phyloP scores from a whole-genome alignment of 2,329 filamentous ascomycete species.

The Plectosphaerella plurivora region DNA sequence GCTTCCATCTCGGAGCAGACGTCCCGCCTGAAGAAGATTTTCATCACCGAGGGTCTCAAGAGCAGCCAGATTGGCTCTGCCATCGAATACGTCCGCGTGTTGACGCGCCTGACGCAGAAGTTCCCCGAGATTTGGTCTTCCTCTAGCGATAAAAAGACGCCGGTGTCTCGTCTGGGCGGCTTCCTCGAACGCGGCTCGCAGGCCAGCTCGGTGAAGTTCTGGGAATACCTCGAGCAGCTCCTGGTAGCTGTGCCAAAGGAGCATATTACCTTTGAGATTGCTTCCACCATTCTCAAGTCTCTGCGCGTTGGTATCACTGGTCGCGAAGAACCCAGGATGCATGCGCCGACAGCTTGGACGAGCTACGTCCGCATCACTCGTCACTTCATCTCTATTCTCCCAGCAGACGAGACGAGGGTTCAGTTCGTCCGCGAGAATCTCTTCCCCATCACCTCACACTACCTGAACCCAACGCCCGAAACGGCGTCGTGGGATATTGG shows the following conservation, averaged over 20 bases:
- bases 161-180: slow-evolving; percentile 54
- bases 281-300: slow-evolving; percentile 59
- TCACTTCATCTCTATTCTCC: slow-evolving; percentile 43
- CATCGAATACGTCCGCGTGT: slow-evolving; percentile 61
- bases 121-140: slow-evolving; percentile 68
- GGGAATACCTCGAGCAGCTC: slow-evolving; percentile 63
- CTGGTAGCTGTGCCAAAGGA: slow-evolving; percentile 54
- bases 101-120: slow-evolving; percentile 60
- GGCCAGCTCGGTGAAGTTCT: slow-evolving; percentile 66
- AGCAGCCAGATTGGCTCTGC: slow-evolving; percentile 71
- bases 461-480: slow-evolving; percentile 41
- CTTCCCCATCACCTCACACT: slow-evolving; percentile 51
- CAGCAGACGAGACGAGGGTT: slow-evolving; percentile 37
- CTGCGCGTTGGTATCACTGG: slow-evolving; percentile 67
- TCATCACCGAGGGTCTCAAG: slow-evolving; percentile 71
- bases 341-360: slow-evolving; percentile 66
- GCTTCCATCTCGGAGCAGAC: slow-evolving; percentile 45
- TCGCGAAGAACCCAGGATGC: slow-evolving; percentile 69
- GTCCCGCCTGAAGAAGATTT: slow-evolving; percentile 46
- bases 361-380: slow-evolving; percentile 65
- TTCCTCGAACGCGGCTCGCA: slow-evolving; percentile 85
- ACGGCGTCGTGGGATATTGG: slow-evolving; percentile 23
- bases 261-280: slow-evolving; percentile 39
- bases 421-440: slow-evolving; percentile 44
- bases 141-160: slow-evolving; percentile 47